phyloP scores from a whole-genome alignment of 163 green algal genomes.

The Prototheca cutis region DNA sequence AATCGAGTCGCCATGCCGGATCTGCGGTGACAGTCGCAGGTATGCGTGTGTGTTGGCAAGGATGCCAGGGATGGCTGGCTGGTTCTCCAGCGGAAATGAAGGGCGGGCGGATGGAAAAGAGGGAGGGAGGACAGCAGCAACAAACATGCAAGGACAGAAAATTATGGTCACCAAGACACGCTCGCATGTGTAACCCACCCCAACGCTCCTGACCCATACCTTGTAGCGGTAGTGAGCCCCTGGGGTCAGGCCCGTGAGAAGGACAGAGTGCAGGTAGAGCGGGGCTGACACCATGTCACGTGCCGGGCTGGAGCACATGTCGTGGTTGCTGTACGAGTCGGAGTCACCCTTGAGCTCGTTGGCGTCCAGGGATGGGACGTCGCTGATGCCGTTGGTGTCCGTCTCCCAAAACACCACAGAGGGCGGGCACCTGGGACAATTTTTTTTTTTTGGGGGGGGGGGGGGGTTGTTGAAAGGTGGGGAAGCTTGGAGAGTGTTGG shows the following conservation, averaged over 20 bases:
- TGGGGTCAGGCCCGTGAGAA: conserved; percentile 17
- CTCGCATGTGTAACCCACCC: not conserved
- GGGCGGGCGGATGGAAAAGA: too few species aligned
- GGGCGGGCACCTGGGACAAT: conserved; percentile 8
- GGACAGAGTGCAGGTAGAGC: conserved; percentile 23
- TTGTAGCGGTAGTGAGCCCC: conserved; percentile 12
- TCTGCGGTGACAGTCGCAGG: not conserved
- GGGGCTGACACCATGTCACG: conserved; percentile 10
- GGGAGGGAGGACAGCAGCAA: too few species aligned
- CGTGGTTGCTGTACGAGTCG: conserved; percentile 11
- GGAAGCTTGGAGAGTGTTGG: not conserved
- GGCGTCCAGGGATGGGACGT: not conserved
- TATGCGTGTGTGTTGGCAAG: not conserved
- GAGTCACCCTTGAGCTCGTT: not conserved
- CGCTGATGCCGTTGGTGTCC: not conserved
- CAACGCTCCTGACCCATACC: not conserved
- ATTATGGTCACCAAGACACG: not conserved
- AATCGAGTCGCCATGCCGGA: not conserved
- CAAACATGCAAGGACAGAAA: not conserved
- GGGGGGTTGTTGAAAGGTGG: not conserved
- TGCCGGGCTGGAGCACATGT: conserved; percentile 37
- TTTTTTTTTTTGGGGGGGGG: too few species aligned
- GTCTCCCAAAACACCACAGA: not conserved
- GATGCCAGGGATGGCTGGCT: too few species aligned
- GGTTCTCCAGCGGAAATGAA: too few species aligned